Base-by-base conservation (phyloP, 73 alveolate species). In the Stentor coeruleus region DNA sequence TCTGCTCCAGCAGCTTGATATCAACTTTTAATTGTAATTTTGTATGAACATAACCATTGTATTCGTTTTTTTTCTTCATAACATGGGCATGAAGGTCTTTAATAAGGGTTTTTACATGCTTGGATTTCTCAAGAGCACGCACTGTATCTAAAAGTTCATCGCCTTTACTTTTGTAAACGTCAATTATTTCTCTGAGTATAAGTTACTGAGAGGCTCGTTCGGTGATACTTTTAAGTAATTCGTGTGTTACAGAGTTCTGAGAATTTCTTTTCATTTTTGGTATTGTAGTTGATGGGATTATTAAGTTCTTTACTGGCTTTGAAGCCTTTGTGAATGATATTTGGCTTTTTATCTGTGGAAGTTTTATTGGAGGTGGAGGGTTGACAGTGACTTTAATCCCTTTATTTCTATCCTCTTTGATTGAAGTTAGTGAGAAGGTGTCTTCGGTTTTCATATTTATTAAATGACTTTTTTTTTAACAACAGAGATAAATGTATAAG, bases 321-420 rank as follows among this genome's bases (percentile, higher is more conserved):
- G 66, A 49, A 49, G 66, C 66, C 66, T 49, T 49, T 20, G 28
- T 49, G 28, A 49, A 20, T 20, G 66, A 49, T 49, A 49, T 49
- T 20, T 49, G 66, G 20, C 66, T 49, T 66, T 66, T 66, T 37
- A 66, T 66, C n/a, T 66, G n/a, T 40, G 79, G 79, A 20, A 66
- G 33, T 33, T 66, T 20, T 37, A 66, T 40, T 26, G 15, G 73
- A n/a, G 15, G 15, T 57, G 73, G 73, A 2, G 15, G 15, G 35
- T 31, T 57, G 1, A 20, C 39, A 14, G 79, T 26, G n/a, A 15
- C 11, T 20, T 31, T 20, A 11, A 6, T 49, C 66, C 6, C 20
- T 66, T 26, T 20, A 1, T 66, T 66, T 1, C 11, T 1, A 1
- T 66, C 37, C 33, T 66, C 79, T 20, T 66, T 31, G 33, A 66